Evolutionary conservation across 1,284 basidiomycete genomes (phyloP).

Genomic region (Cutaneotrichosporon daszewskae): DNA sequence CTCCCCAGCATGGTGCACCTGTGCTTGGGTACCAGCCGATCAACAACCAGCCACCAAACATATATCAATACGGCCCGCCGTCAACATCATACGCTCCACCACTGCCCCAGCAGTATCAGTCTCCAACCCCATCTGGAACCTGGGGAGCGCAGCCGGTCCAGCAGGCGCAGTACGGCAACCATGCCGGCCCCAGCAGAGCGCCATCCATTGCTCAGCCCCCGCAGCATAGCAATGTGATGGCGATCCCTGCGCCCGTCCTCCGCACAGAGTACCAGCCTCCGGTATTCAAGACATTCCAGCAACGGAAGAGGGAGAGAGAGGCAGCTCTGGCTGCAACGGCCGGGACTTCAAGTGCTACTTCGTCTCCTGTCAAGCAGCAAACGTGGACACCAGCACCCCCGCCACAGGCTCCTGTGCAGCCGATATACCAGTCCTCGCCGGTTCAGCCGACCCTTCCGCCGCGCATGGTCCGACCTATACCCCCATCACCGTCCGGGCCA

Average conservation of each 20-base stretch:
- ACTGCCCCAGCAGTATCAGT: background rate
- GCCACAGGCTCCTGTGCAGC: background rate
- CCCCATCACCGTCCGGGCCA: too few relatives aligned
- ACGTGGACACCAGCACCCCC: slow-evolving; percentile 10
- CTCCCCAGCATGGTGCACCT: background rate
- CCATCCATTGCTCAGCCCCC: background rate
- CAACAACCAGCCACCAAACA: background rate
- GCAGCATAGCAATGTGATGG: background rate
- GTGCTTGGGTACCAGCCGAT: background rate
- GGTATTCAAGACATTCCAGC: slow-evolving; percentile 44
- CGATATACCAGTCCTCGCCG: background rate
- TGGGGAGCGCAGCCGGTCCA: too few relatives aligned
- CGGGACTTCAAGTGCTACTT: background rate
- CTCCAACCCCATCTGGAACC: background rate
- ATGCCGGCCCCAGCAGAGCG: background rate
- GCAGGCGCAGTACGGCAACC: background rate
- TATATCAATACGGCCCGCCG: background rate
- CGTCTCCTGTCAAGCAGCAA: slow-evolving; percentile 4
- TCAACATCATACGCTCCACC: background rate
- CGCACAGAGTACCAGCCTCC: slow-evolving; percentile 37
- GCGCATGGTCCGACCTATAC: too few relatives aligned
- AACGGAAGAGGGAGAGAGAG: slow-evolving; percentile 39
- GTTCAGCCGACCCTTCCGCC: background rate
- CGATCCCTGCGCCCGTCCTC: slow-evolving; percentile 26
- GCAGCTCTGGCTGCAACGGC: slow-evolving; percentile 20